Conservation (phyloP, 345 rosid genomes). For the Microthlaspi erraticum region DNA sequence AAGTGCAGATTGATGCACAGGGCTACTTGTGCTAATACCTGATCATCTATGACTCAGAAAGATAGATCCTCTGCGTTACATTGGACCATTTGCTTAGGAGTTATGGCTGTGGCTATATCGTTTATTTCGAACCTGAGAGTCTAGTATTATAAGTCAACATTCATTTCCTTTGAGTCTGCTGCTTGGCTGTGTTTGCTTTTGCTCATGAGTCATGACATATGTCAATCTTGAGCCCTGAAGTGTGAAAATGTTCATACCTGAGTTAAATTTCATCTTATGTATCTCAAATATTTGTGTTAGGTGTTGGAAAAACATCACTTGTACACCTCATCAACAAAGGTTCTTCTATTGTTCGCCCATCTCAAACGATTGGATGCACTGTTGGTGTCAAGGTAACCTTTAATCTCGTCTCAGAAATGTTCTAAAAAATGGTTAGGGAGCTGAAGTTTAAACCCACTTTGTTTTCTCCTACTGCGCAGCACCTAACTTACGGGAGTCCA, state of each 20-base stretch:
- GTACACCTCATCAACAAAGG: conserved; percentile 89
- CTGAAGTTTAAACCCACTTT: conserved; percentile 33
- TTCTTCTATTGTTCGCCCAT: conserved; percentile 64
- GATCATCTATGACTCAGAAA: conserved; percentile 9
- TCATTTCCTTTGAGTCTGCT: neutral
- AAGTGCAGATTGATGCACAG: conserved; percentile 1
- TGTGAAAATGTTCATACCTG: neutral
- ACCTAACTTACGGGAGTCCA: conserved; percentile 71
- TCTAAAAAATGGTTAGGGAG: conserved; percentile 11
- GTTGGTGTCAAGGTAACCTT: conserved; percentile 88
- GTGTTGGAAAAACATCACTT: conserved; percentile 96
- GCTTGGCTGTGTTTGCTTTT: conserved; percentile 4
- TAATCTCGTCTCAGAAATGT: conserved; percentile 9
- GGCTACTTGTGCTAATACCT: neutral
- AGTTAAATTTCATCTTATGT: conserved; percentile 27
- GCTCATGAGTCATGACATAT: conserved; percentile 9
- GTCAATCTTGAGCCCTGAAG: conserved; percentile 5
- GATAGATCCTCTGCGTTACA: conserved; percentile 31
- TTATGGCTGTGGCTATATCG: neutral
- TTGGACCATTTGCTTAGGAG: conserved; percentile 30
- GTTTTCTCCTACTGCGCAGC: conserved; percentile 52
- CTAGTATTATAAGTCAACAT: neutral
- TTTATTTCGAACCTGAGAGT: conserved; percentile 4
- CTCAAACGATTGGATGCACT: conserved; percentile 96
- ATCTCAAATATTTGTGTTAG: conserved; percentile 46